Base-by-base conservation (phyloP, 768 basidiomycete genomes). In the Rhodotorula diobovata region DNA sequence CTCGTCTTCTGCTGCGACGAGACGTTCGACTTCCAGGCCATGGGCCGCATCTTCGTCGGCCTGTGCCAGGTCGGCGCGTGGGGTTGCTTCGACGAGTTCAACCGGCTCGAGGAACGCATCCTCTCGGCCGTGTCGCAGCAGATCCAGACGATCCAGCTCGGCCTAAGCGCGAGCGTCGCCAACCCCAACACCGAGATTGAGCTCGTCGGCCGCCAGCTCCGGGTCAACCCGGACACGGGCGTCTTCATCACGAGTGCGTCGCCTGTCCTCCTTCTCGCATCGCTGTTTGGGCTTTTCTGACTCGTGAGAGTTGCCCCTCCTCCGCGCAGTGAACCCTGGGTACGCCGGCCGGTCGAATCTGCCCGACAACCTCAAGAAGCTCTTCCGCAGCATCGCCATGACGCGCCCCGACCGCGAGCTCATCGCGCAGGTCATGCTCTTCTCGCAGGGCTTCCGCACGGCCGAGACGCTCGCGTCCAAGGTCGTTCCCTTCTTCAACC, bases 1-100 rank as follows among this genome's bases (percentile, higher is more conserved):
- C 85, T 99, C 59, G 96, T 99, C n/a, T 99, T 99, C 83, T 98
- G 96, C 80, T 99, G 96, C 78, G 96, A 99, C 81, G 96, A 99
- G 80, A 96, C 91, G 0, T 98, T 99, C 81, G 96, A 99, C 81
- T 98, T 98, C 84, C 94, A 98, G 80, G 96, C 96, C 2, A 98
- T 99, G 96, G 96, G 96, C 73, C 90, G 96, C 73, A 98, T 99
- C 76, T 99, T 99, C 79, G 88, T 98, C 77, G 96, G 96, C 62
- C 86, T 99, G 23, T 99, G 96, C 82, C 94, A 96, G 84, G 96
- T 98, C 46, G 96, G 96, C 43, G 96, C 96, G 1, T 99, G 96
- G 96, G 96, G 96, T 21, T 82, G 82, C 71, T 83, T 82, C 69
- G 93, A 96, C 79, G 93, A 96, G 81, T 95, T 96, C 83, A 99